These are phyloP conservation scores for Lithospermum erythrorhizon DNA, from an alignment of 257 asterid genomes.

Conservation along the genomic window DNA sequence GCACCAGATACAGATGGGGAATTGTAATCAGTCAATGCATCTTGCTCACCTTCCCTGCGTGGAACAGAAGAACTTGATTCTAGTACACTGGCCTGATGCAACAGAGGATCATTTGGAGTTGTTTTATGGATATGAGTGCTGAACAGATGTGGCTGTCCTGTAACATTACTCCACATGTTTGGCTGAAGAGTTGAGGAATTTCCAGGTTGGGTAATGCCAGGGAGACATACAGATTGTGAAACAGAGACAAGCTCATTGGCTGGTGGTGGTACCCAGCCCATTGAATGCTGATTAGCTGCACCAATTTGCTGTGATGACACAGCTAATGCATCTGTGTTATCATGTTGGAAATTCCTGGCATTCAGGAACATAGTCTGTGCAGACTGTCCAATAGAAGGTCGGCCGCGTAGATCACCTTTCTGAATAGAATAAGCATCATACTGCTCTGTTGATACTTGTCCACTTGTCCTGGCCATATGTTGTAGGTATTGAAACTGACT, in stretches of 20 bases:
- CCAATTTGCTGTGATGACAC: slow-evolving; percentile 21
- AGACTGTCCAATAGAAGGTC: slow-evolving; percentile 20
- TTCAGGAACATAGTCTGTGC: slow-evolving; percentile 29
- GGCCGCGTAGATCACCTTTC: slow-evolving; percentile 24
- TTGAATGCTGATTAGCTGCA: slow-evolving; percentile 25
- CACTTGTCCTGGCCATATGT: slow-evolving; percentile 32
- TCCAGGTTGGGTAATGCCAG: slow-evolving; percentile 26
- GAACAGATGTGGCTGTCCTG: slow-evolving; percentile 28
- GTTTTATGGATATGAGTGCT: slow-evolving; percentile 26
- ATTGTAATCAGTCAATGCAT: slow-evolving; percentile 19
- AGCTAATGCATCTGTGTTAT: slow-evolving; percentile 23
- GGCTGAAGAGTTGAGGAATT: slow-evolving; percentile 23
- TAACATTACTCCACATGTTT: slow-evolving; percentile 34
- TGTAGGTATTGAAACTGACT: slow-evolving; percentile 34
- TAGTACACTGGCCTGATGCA: slow-evolving; percentile 34
- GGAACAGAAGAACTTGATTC: slow-evolving; percentile 41
- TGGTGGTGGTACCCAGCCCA: slow-evolving; percentile 26
- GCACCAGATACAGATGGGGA: slow-evolving; percentile 14
- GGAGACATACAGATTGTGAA: slow-evolving; percentile 25
- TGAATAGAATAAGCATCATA: slow-evolving; percentile 24
- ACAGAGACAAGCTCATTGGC: slow-evolving; percentile 19
- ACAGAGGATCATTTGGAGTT: slow-evolving; percentile 25
- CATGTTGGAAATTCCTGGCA: slow-evolving; percentile 23
- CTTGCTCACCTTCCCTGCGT: slow-evolving; percentile 19
- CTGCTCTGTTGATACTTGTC: slow-evolving; percentile 29